These are phyloP conservation scores for Aspergillus heteromorphus DNA, from an alignment of 495 filamentous ascomycete species.

Conservation along the genomic window DNA sequence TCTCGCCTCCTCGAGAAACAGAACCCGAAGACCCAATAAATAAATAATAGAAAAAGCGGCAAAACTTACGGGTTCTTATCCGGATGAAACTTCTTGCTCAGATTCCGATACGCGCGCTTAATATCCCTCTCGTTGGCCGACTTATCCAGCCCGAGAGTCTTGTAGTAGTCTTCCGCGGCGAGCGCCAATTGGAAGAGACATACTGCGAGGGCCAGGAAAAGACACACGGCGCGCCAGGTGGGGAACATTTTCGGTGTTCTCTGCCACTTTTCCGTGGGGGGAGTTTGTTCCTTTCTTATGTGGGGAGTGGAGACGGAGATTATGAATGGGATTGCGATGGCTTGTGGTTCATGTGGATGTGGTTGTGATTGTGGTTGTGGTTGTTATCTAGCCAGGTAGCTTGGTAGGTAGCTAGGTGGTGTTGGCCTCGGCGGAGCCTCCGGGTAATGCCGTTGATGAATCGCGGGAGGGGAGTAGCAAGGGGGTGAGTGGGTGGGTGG, in stretches of 20 bases:
- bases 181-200: slow-evolving; percentile 48
- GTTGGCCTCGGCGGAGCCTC: neutral
- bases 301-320: no score
- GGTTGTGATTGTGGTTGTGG: neutral
- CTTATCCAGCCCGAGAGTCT: slow-evolving; percentile 78
- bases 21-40: neutral
- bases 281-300: no score
- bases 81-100: slow-evolving; percentile 95
- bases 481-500: neutral
- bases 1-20: neutral
- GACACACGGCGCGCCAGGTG: slow-evolving; percentile 20
- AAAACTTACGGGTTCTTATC: slow-evolving; percentile 97
- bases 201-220: slow-evolving; percentile 21
- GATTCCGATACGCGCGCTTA: slow-evolving; percentile 87
- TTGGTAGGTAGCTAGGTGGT: neutral
- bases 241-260: neutral
- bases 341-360: neutral
- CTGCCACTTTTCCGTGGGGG: no score
- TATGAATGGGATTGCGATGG: neutral
- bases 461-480: neutral
- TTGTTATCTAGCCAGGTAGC: neutral
- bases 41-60: slow-evolving; percentile 4
- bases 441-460: neutral
- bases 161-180: slow-evolving; percentile 84
- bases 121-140: slow-evolving; percentile 83